Base-by-base conservation (phyloP, 2,329 filamentous ascomycete species). In the Escovopsis sp. region DNA sequence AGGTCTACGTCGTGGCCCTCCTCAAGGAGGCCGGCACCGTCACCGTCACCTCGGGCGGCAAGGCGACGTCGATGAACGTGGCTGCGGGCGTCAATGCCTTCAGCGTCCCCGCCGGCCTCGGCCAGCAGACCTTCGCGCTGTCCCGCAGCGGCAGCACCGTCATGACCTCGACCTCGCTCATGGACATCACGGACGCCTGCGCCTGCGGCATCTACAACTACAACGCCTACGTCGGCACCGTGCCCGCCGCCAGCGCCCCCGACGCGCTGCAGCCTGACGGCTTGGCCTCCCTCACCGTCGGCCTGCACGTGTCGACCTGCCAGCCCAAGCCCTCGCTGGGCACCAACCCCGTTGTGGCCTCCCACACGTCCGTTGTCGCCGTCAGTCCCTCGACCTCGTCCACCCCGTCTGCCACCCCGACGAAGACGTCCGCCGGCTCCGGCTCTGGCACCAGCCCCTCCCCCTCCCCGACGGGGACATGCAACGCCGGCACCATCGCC, bases 131-230 rank as follows among this genome's bases (percentile, higher is more conserved):
- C 3, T 72, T 72, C 36, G 50, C 53, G 1, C 54, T 72, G 5
- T 49, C 49, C 3, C 58, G 68, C 4, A 51, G 54, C 23, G 55
- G 53, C 1, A 36, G 54, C 27, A 57, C 51, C 0, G 55, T 69
- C 4, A 41, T 72, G 4, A 56, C 56, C 11, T 65, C 57, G 6
- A 63, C 60, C 0, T 65, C 66, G 9, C 47, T 63, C n/a, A 66
- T 65, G 50, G 58, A 70, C 27, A 61, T 73, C 27, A 52, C 56
- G 1, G 51, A 63, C 29, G 51, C 51, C 13, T 73, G 69, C 44
- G 49, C 60, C 14, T 71, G 64, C 39, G 65, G 68, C 4, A 54
- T 70, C 33, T 70, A 70, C 55, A 72, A 72, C 51, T 72, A 65
- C 54, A 72, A 72, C 39, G 60, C 65, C 12, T 72, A 66, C 40